Percentiles rank a stretch among this genome's conserved stretches.
These are phyloP conservation scores for Aspergillus bridgeri DNA, from an alignment of 495 filamentous ascomycete species.

Conservation along the genomic window DNA sequence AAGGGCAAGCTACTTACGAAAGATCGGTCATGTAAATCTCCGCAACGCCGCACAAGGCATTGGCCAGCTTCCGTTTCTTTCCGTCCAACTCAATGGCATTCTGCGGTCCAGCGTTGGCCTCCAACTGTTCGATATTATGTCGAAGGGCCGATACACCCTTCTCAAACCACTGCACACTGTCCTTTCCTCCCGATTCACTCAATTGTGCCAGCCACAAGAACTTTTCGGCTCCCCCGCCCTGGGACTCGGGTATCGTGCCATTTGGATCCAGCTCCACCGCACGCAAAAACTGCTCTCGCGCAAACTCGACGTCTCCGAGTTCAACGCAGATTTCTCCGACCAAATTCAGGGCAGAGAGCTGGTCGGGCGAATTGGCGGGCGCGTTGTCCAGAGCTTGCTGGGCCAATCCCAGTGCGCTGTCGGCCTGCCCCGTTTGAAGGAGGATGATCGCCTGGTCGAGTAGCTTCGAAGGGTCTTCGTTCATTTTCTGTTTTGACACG, in stretches of 20 bases:
- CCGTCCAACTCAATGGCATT: slow-evolving; percentile 51
- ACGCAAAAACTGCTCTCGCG: slow-evolving; percentile 61
- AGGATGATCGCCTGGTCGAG: slow-evolving; percentile 66
- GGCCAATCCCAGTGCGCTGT: slow-evolving; percentile 64
- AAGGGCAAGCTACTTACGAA: slow-evolving; percentile 38
- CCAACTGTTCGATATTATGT: slow-evolving; percentile 56
- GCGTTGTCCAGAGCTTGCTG: slow-evolving; percentile 55
- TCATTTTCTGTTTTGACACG: slow-evolving; percentile 46
- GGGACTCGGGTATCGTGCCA: slow-evolving; percentile 55
- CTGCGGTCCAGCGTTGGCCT: slow-evolving; percentile 34
- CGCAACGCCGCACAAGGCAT: slow-evolving; percentile 80
- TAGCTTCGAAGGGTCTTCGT: slow-evolving; percentile 49
- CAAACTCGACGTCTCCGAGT: slow-evolving; percentile 70
- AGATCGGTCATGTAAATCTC: slow-evolving; percentile 99
- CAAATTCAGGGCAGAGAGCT: slow-evolving; percentile 67
- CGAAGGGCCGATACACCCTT: slow-evolving; percentile 70
- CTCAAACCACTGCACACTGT: slow-evolving; percentile 86
- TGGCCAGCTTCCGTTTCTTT: slow-evolving; percentile 74
- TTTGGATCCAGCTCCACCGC: slow-evolving; percentile 72
- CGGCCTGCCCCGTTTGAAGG: slow-evolving; percentile 66
- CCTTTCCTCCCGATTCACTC: slow-evolving; percentile 76
- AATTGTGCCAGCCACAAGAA: slow-evolving; percentile 96
- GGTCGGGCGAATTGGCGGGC: slow-evolving; percentile 34
- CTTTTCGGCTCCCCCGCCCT: slow-evolving; percentile 85
- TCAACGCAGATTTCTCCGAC: slow-evolving; percentile 85